Conservation (phyloP, 2,329 filamentous ascomycete genomes). For the Fusarium sp. region DNA sequence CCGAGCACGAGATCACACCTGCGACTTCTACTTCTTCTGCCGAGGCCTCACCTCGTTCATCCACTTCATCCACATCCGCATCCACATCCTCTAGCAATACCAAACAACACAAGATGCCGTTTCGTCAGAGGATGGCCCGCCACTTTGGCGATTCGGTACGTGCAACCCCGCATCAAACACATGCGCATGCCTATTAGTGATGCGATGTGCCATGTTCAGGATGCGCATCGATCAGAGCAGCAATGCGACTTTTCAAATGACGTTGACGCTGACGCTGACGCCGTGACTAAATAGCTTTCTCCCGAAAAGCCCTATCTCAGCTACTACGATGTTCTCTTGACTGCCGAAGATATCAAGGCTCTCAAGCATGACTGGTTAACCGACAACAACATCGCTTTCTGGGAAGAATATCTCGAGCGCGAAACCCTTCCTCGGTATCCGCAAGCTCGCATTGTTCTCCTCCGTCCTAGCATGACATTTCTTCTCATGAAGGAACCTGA, state of each 20-base stretch:
- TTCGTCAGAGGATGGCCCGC: constrained; percentile 58
- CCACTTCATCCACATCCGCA: constrained; percentile 19
- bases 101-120: constrained; percentile 50
- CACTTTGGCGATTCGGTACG: constrained; percentile 61
- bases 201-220: constrained; percentile 24
- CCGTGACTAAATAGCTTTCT: constrained; percentile 58
- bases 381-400: constrained; percentile 97
- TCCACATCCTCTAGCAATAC: constrained; percentile 29
- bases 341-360: constrained; percentile 86
- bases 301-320: constrained; percentile 54
- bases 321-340: constrained; percentile 66
- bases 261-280: constrained; percentile 26
- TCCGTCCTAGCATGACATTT: constrained; percentile 92
- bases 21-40: constrained; percentile 26
- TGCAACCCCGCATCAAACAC: constrained; percentile 35
- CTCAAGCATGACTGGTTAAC: constrained; percentile 96
- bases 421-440: constrained; percentile 85
- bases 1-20: constrained; percentile 36
- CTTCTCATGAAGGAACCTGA: constrained; percentile 82
- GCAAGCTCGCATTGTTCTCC: constrained; percentile 86
- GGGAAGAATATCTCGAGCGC: constrained; percentile 96
- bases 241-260: constrained; percentile 13
- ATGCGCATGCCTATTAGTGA: constrained; percentile 14
- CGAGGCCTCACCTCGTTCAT: constrained; percentile 24
- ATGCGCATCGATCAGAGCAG: constrained; percentile 15